Conservation (phyloP, 768 basidiomycete species). For the Phylloporus arenicola region DNA sequence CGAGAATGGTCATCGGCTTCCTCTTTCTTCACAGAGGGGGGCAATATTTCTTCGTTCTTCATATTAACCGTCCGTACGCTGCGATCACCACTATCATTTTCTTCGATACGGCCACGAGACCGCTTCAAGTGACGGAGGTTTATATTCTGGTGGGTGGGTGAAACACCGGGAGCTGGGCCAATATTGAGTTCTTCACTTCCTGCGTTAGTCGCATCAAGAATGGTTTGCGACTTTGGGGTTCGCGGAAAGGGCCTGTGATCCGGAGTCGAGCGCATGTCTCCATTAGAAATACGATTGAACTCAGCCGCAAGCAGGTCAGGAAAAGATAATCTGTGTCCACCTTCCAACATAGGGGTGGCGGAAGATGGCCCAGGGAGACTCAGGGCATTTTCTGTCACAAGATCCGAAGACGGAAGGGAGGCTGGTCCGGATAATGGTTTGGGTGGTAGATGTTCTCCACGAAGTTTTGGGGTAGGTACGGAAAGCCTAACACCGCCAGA, state of each 20-base stretch:
- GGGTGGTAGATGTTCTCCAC: background rate
- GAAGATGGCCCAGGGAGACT: conserved; percentile 1
- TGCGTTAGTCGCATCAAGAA: conserved; percentile 9
- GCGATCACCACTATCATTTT: conserved; percentile 25
- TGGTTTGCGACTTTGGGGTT: conserved; percentile 22
- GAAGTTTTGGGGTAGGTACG: background rate
- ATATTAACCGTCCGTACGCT: conserved; percentile 18
- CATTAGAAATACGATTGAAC: background rate
- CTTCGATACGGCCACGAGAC: conserved; percentile 22
- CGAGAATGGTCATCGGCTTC: conserved; percentile 9
- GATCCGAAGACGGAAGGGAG: background rate
- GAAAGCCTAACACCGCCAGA: conserved; percentile 19
- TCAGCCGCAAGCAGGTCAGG: conserved; percentile 14
- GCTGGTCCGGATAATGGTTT: background rate
- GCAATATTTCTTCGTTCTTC: conserved; percentile 18
- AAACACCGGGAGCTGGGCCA: conserved; percentile 16
- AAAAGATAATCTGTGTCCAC: conserved; percentile 7
- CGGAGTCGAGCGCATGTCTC: conserved; percentile 2
- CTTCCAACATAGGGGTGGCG: conserved; percentile 10
- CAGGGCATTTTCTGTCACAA: background rate
- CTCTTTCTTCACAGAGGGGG: conserved; percentile 11
- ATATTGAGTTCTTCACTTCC: conserved; percentile 19
- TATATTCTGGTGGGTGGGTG: conserved; percentile 23
- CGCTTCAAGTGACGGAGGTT: conserved; percentile 30
- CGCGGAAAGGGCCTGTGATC: conserved; percentile 12